These are phyloP conservation scores for Aureoboletus auriporus DNA, from an alignment of 768 basidiomycete genomes.

Conservation along the genomic window DNA sequence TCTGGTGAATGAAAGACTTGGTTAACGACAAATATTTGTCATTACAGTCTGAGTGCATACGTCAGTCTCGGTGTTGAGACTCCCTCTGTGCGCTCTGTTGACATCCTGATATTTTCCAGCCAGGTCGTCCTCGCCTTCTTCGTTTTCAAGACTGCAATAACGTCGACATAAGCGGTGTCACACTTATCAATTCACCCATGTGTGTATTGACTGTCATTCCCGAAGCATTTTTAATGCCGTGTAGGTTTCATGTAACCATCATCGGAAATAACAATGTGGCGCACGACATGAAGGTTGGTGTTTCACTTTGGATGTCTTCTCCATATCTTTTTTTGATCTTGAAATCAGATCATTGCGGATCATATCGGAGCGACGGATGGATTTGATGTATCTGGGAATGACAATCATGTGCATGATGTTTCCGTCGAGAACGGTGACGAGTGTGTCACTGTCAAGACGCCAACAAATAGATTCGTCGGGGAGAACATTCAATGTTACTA, in stretches of 20 bases:
- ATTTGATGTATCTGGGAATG: conserved; percentile 23
- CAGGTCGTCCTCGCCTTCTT: conserved; percentile 4
- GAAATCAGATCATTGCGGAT: conserved; percentile 4
- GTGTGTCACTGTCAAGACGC: conserved; percentile 32
- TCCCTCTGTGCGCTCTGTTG: not conserved
- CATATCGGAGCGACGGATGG: conserved; percentile 11
- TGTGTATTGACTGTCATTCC: not conserved
- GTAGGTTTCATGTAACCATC: conserved; percentile 13
- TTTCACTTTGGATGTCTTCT: too few species aligned
- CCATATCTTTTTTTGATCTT: not conserved
- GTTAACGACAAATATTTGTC: not conserved
- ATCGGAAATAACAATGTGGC: conserved; percentile 5
- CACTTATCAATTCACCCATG: conserved; percentile 8
- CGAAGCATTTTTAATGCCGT: too few species aligned
- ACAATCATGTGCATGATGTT: conserved; percentile 32
- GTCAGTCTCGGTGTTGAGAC: not conserved
- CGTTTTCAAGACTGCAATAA: conserved; percentile 6
- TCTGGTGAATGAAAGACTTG: not conserved
- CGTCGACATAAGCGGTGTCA: conserved; percentile 12
- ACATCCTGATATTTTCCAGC: conserved; percentile 2
- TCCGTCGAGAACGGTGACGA: conserved; percentile 31
- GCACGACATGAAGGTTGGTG: conserved; percentile 9
- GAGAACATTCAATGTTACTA: conserved; percentile 11
- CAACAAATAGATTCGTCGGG: conserved; percentile 19
- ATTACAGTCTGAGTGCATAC: conserved; percentile 1